Base-by-base conservation (phyloP, 2,329 filamentous ascomycete genomes). In the Xylariaceae sp. region DNA sequence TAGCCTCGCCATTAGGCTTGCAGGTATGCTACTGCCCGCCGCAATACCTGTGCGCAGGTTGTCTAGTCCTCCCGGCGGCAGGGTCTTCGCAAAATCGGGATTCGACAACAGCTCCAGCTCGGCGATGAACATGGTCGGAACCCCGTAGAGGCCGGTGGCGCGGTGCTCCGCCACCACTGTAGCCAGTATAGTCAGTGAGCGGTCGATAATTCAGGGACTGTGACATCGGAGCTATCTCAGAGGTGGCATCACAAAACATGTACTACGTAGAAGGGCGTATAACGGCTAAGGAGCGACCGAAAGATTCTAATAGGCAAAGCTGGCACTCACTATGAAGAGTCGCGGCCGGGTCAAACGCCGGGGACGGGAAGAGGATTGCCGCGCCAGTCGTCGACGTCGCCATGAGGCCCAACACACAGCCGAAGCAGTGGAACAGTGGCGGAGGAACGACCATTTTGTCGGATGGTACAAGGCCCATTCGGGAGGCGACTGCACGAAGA, bases 101-200 rank as follows among this genome's bases (percentile, higher is more conserved):
- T 65, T 59, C 19, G 77, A 68, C 6, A 95, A 70, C 1, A 89
- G 71, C 45, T 93, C 86, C 4, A 96, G 72, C 50, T 93, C 79
- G 17, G 89, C 80, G n/a, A 75, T 74, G 49, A 94, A 90, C 92
- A 96, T 98, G 33, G 90, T 96, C 4, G 86, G 77, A 0, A 96
- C 90, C 36, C 90, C 89, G 57, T 95, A 92, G 0, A 95, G 72
- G 0, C 72, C 76, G 1, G 75, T 78, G 16, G 73, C 76, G 9
- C 60, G 57, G 42, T 72, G 65, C 37, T 70, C 68, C 13, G 62
- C 58, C 8, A 61, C 66, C 67, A 72, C n/a, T n/a, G n/a, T n/a
- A n/a, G n/a, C n/a, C n/a, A n/a, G n/a, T n/a, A n/a, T n/a, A n/a
- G n/a, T n/a, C n/a, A n/a, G n/a, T n/a, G n/a, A n/a, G n/a, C n/a